Conservation (phyloP, 2,329 filamentous ascomycete species). For the Fusarium albidum region DNA sequence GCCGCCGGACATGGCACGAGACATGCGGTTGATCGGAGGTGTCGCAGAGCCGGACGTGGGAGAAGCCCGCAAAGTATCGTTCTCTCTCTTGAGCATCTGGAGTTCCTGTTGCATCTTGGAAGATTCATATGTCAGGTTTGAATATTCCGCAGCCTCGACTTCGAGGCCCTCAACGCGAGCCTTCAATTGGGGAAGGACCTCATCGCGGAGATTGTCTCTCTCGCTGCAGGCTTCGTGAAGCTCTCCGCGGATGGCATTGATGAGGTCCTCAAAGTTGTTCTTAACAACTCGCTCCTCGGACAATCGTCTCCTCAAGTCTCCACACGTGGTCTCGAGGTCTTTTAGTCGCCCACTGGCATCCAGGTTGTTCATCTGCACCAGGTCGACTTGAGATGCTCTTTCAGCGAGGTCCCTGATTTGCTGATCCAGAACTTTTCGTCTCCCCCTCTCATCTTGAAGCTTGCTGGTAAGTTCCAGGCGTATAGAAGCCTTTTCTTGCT, state of each 20-base stretch:
- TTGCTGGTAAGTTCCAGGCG: constrained; percentile 86
- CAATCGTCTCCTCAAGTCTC: constrained; percentile 83
- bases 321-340: constrained; percentile 81
- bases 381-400: constrained; percentile 71
- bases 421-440: constrained; percentile 78
- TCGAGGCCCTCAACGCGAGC: constrained; percentile 82
- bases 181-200: constrained; percentile 81
- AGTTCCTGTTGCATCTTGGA: constrained; percentile 89
- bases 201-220: constrained; percentile 89
- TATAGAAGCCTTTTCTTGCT: constrained; percentile 90
- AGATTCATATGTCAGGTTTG: constrained; percentile 80
- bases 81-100: constrained; percentile 72
- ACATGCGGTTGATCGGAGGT: constrained; percentile 38
- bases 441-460: constrained; percentile 84
- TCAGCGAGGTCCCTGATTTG: constrained; percentile 86
- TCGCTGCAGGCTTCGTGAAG: constrained; percentile 85
- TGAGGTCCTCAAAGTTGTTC: constrained; percentile 91
- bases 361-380: constrained; percentile 62
- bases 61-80: constrained; percentile 63
- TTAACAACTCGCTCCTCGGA: constrained; percentile 87
- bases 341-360: constrained; percentile 70
- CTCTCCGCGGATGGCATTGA: constrained; percentile 84
- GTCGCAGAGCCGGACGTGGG: constrained; percentile 32
- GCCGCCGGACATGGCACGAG: constrained; percentile 52
- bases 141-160: constrained; percentile 73